Percentiles rank a stretch among this genome's conserved stretches.
These are phyloP conservation scores for Bigelowiella natans DNA, from an alignment of 78 protist genomes.

Conservation along the genomic window DNA sequence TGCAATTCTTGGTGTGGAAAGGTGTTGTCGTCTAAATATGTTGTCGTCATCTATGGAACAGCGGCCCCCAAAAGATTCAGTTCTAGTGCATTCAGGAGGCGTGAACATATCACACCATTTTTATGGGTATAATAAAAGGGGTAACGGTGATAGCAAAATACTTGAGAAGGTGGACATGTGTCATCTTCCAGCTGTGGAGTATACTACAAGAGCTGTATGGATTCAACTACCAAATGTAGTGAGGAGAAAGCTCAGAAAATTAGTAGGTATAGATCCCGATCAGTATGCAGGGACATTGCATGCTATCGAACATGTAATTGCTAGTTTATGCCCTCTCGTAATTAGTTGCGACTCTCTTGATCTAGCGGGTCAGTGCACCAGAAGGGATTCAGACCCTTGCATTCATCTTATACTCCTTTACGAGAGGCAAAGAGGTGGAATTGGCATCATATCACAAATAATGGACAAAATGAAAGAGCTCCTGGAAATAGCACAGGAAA, in stretches of 20 bases:
- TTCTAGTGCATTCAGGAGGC: neutral
- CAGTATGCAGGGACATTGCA: constrained; percentile 15
- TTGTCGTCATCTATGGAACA: neutral
- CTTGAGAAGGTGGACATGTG: neutral
- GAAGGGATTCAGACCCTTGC: neutral
- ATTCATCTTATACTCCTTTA: neutral
- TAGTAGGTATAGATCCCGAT: neutral
- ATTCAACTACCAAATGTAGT: neutral
- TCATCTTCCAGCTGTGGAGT: neutral
- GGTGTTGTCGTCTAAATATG: neutral
- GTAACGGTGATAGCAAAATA: neutral
- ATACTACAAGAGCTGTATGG: neutral
- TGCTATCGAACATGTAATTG: neutral
- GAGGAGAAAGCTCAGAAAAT: neutral
- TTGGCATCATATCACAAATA: neutral
- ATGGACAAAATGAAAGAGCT: neutral
- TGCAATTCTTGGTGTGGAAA: neutral
- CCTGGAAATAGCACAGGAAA: neutral
- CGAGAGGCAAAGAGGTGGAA: neutral
- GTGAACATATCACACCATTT: neutral
- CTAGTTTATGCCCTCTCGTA: neutral
- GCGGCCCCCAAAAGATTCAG: neutral
- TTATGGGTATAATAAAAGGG: neutral
- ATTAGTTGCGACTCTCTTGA: neutral
- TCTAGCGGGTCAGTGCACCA: constrained; percentile 9